phyloP scores from a whole-genome alignment of 345 rosid species.

The Clarkia xantiana region DNA sequence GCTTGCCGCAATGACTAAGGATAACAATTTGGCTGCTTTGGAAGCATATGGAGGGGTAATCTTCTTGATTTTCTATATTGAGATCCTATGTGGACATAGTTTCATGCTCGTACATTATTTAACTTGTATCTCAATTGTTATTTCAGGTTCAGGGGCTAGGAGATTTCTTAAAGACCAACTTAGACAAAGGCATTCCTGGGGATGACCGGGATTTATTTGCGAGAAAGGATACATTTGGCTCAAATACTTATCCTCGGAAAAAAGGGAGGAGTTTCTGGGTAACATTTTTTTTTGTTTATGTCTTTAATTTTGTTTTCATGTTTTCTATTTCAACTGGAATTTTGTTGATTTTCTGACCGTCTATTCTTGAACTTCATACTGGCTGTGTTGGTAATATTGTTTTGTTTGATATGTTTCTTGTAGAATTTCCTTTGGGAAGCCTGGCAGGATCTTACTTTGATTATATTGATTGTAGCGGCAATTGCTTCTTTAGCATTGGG shows the following conservation, averaged over 20 bases:
- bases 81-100: too few relatives aligned
- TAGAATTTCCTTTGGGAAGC: conserved; percentile 90
- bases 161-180: conserved; percentile 49
- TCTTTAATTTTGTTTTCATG: background rate
- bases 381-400: background rate
- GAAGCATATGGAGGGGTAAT: conserved; percentile 64
- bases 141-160: conserved; percentile 59
- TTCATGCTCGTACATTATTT: too few relatives aligned
- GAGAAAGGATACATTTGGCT: conserved; percentile 58
- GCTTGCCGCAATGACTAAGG: conserved; percentile 62
- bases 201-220: conserved; percentile 57
- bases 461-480: conserved; percentile 91
- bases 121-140: too few relatives aligned
- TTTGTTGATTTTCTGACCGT: background rate
- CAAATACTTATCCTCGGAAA: conserved; percentile 83
- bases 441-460: conserved; percentile 76
- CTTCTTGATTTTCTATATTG: too few relatives aligned
- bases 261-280: conserved; percentile 95
- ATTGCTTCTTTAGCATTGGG: conserved; percentile 78
- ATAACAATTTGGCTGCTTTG: conserved; percentile 42
- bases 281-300: background rate
- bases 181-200: conserved; percentile 59
- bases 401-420: conserved; percentile 2
- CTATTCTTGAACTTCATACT: background rate
- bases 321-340: background rate